These are phyloP conservation scores for Cutaneotrichosporon sp. DNA, from an alignment of 1,284 basidiomycete species.

Conservation along the genomic window DNA sequence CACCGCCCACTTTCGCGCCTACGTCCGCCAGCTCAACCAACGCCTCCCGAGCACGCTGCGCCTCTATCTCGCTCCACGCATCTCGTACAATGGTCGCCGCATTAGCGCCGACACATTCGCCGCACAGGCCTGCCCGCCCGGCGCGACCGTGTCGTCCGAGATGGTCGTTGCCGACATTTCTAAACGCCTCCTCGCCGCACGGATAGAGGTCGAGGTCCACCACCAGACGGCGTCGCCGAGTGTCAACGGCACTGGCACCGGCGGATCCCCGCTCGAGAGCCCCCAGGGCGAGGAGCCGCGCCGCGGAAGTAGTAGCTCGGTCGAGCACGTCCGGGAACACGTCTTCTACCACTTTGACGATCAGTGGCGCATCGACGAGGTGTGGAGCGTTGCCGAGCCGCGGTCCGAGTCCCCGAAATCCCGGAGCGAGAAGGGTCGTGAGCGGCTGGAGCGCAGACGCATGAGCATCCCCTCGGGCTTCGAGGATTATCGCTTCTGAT, in stretches of 20 bases:
- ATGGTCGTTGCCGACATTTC: constrained; percentile 15
- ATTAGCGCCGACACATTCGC: background rate
- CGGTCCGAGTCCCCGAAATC: background rate
- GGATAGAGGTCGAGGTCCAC: constrained; percentile 16
- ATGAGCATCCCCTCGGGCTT: constrained; percentile 3
- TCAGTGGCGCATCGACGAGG: constrained; percentile 20
- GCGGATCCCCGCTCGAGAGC: background rate
- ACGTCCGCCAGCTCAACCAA: constrained; percentile 19
- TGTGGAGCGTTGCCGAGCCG: constrained; percentile 15
- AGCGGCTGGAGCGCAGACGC: background rate
- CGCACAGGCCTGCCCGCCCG: background rate
- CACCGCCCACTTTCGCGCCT: constrained; percentile 18
- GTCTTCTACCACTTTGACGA: constrained; percentile 24
- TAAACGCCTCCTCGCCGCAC: constrained; percentile 18
- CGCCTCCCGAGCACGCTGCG: constrained; percentile 5
- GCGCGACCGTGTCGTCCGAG: constrained; percentile 8
- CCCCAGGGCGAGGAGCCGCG: background rate
- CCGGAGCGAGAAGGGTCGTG: background rate
- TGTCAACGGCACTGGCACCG: background rate
- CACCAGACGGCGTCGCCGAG: too few species aligned
- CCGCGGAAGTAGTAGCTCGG: background rate
- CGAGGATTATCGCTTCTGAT: constrained; percentile 3
- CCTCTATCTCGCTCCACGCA: constrained; percentile 9
- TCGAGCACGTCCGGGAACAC: constrained; percentile 11
- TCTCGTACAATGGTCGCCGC: constrained; percentile 8